Conservation (phyloP, 192 early-diverging fungal genomes). For the Lobosporangium transversale region DNA sequence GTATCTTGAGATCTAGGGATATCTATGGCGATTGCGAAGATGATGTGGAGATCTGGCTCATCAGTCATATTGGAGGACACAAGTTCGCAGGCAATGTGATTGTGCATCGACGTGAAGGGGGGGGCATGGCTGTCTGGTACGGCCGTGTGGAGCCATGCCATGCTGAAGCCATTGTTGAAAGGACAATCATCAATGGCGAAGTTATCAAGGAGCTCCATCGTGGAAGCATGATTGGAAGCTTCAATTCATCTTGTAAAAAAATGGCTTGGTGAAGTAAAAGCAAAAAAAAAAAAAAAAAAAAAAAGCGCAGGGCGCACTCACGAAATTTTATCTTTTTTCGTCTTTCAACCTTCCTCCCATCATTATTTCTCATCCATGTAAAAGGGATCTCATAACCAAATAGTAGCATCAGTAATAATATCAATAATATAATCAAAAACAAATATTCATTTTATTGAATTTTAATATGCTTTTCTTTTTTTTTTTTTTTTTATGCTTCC, state of each 20-base stretch:
- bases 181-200: constrained; percentile 57
- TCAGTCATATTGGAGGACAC: constrained; percentile 70
- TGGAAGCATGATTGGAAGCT: constrained; percentile 64
- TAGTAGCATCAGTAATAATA: background rate
- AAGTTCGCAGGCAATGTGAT: constrained; percentile 72
- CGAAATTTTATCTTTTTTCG: background rate
- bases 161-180: constrained; percentile 60
- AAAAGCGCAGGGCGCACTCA: too few species aligned
- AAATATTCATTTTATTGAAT: background rate
- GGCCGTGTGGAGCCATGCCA: constrained; percentile 66
- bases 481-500: constrained; percentile 50
- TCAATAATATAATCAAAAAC: background rate
- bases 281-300: too few species aligned
- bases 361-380: background rate
- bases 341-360: background rate
- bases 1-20: constrained; percentile 55
- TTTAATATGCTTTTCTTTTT: background rate
- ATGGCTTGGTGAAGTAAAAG: constrained; percentile 45
- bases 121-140: constrained; percentile 65
- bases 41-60: constrained; percentile 58
- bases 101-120: constrained; percentile 54
- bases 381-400: too few species aligned
- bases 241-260: constrained; percentile 39
- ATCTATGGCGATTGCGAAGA: constrained; percentile 59
- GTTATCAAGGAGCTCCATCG: constrained; percentile 65